phyloP scores from a whole-genome alignment of 257 asterid species.

The Coffea eugenioides region DNA sequence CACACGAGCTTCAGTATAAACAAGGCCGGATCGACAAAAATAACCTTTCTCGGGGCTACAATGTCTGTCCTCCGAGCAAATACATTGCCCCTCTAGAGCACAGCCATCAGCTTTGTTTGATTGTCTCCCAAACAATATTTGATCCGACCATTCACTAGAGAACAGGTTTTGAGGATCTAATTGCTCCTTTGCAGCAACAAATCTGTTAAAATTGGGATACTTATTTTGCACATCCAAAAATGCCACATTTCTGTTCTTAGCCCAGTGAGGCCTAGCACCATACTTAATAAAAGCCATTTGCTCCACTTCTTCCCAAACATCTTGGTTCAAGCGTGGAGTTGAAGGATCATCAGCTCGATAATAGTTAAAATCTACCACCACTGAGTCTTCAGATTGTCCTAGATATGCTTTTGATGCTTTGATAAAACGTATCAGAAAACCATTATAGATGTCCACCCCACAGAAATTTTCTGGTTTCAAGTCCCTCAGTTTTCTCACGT shows the following conservation, averaged over 20 bases:
- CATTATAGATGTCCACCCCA: constrained; percentile 79
- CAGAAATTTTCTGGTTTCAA: constrained; percentile 53
- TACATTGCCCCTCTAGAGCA: constrained; percentile 70
- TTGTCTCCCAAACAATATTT: constrained; percentile 39
- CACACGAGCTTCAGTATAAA: constrained; percentile 61
- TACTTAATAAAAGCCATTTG: constrained; percentile 77
- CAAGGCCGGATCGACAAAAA: constrained; percentile 53
- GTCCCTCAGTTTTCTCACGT: constrained; percentile 55
- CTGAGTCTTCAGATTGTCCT: constrained; percentile 61
- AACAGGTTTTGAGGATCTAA: constrained; percentile 56
- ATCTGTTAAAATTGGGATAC: constrained; percentile 43
- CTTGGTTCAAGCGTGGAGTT: constrained; percentile 59
- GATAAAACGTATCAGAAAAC: constrained; percentile 63
- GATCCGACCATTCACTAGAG: constrained; percentile 57
- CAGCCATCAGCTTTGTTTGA: constrained; percentile 51
- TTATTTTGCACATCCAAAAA: constrained; percentile 47
- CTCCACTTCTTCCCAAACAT: constrained; percentile 83
- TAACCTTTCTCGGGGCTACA: constrained; percentile 72
- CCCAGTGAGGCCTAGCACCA: constrained; percentile 83
- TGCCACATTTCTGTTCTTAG: constrained; percentile 62
- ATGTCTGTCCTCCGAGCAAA: constrained; percentile 70
- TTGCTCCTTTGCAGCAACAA: constrained; percentile 40
- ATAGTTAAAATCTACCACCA: constrained; percentile 66
- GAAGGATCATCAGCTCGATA: constrained; percentile 49
- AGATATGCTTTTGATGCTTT: constrained; percentile 53